Percentiles rank a stretch among this genome's conserved stretches.
phyloP scores from a whole-genome alignment of 2,329 filamentous ascomycete genomes.

The Colletotrichum ledebouriae region DNA sequence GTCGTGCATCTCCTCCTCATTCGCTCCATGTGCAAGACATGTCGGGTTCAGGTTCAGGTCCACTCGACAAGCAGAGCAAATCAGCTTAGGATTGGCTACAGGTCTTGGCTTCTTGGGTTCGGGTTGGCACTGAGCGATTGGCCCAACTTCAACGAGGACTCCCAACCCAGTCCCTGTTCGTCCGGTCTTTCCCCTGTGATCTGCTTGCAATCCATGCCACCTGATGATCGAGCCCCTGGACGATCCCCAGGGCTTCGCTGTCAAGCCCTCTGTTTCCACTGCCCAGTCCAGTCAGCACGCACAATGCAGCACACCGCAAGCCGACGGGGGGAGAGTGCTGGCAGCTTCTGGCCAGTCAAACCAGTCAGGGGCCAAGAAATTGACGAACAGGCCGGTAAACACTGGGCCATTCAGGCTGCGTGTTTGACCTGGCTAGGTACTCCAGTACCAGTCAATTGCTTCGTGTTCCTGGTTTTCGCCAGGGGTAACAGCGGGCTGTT shows the following conservation, averaged over 20 bases:
- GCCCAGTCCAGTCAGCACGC: conserved; percentile 13
- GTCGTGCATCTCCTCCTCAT: conserved; percentile 11
- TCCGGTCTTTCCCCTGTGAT: conserved; percentile 36
- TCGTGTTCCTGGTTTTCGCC: conserved; percentile 20
- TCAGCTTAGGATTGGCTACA: conserved; percentile 10
- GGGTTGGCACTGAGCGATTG: conserved; percentile 19
- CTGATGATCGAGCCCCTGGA: neutral
- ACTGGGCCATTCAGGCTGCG: conserved; percentile 37
- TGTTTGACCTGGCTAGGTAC: neutral
- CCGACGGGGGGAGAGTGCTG: neutral
- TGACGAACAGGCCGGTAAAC: conserved; percentile 36
- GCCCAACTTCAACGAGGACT: neutral
- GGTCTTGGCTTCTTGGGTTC: conserved; percentile 17
- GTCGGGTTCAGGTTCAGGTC: conserved; percentile 26
- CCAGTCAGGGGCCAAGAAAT: conserved; percentile 21
- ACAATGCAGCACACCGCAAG: neutral
- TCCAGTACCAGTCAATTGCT: conserved; percentile 11
- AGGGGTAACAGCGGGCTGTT: neutral
- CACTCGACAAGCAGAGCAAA: conserved; percentile 13
- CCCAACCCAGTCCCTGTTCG: conserved; percentile 25
- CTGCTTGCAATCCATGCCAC: conserved; percentile 13
- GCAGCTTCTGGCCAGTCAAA: conserved; percentile 15
- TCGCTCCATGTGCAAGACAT: conserved; percentile 30
- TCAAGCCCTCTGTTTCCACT: conserved; percentile 3
- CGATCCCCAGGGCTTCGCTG: conserved; percentile 15